phyloP scores from a whole-genome alignment of 345 rosid genomes.

The Citrus reticulata region DNA sequence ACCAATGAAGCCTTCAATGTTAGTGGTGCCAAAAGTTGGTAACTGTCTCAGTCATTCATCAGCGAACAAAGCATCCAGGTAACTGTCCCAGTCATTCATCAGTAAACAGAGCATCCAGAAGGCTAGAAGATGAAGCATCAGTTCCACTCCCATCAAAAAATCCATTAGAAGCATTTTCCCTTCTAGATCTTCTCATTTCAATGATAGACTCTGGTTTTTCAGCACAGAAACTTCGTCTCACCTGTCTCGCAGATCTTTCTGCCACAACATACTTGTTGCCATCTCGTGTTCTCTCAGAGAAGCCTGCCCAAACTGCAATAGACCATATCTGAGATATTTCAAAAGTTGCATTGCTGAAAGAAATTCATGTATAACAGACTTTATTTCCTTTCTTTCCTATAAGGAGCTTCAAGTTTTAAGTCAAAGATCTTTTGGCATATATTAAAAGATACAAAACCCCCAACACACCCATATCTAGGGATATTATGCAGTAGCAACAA shows the following conservation, averaged over 20 bases:
- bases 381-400: neutral
- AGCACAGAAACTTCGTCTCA: conserved; percentile 47
- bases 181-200: conserved; percentile 61
- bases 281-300: conserved; percentile 74
- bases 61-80: conserved; percentile 49
- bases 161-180: conserved; percentile 51
- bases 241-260: conserved; percentile 59
- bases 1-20: neutral
- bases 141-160: conserved; percentile 57
- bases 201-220: conserved; percentile 63
- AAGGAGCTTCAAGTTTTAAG: neutral
- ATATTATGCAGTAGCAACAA: neutral
- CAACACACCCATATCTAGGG: neutral
- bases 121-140: conserved; percentile 44
- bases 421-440: neutral
- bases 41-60: conserved; percentile 24
- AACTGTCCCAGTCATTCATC: conserved; percentile 26
- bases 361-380: neutral
- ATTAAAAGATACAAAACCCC: neutral
- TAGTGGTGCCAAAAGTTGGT: neutral
- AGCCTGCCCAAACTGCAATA: conserved; percentile 91
- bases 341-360: neutral
- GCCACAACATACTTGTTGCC: conserved; percentile 88
- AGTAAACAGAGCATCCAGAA: conserved; percentile 55
- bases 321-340: neutral